Conservation (phyloP, 1,284 basidiomycete species). For the Cronartium quercuum region DNA sequence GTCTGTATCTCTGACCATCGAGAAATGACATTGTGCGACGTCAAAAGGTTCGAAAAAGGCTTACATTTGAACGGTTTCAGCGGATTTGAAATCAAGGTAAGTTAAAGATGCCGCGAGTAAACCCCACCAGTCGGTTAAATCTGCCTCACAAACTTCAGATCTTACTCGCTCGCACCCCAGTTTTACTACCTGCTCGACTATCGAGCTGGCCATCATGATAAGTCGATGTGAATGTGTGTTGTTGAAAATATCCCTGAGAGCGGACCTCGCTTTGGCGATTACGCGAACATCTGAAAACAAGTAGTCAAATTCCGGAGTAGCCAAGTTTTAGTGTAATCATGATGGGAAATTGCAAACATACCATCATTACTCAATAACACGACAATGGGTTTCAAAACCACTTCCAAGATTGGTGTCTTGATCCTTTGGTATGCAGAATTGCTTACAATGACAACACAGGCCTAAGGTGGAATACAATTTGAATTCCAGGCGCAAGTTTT, state of each 20-base stretch:
- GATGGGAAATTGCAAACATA: background rate
- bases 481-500: background rate
- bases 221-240: background rate
- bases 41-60: background rate
- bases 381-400: conserved; percentile 8
- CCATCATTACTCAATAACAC: conserved; percentile 11
- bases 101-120: background rate
- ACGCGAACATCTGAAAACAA: background rate
- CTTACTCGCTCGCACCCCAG: background rate
- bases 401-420: conserved; percentile 15
- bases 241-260: background rate
- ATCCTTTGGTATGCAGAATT: conserved; percentile 37
- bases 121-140: background rate
- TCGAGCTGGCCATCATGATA: background rate
- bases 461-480: background rate
- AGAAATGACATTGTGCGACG: too few relatives aligned
- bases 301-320: background rate
- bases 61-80: background rate
- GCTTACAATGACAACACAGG: conserved; percentile 5
- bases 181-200: background rate
- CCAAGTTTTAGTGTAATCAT: background rate
- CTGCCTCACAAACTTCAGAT: background rate
- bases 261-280: background rate
- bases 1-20: too few relatives aligned
- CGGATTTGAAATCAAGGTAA: background rate